Percentiles rank a stretch among this genome's conserved stretches.
Evolutionary conservation across 2,329 filamentous ascomycete species (phyloP).

Genomic region (Pyricularia grisea): DNA sequence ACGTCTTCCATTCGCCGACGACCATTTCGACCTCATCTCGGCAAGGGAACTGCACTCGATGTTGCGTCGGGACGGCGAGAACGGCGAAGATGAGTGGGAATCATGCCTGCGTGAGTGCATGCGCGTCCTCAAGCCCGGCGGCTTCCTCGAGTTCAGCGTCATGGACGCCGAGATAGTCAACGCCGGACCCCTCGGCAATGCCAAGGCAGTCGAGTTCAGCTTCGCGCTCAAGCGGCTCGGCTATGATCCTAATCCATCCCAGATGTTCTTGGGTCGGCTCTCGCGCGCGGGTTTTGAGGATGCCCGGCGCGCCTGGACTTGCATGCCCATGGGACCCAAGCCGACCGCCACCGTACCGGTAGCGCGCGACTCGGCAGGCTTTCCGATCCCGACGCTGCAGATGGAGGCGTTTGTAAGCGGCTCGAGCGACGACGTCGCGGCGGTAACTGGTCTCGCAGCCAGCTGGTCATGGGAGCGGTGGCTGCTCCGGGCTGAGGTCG

Average conservation of each 20-base stretch:
- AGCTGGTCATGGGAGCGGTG: slow-evolving; percentile 95
- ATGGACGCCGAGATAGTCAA: slow-evolving; percentile 88
- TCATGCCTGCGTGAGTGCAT: slow-evolving; percentile 76
- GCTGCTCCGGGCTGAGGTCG: slow-evolving; percentile 79
- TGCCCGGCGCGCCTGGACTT: slow-evolving; percentile 79
- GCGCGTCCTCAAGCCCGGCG: slow-evolving; percentile 85
- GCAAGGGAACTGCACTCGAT: slow-evolving; percentile 79
- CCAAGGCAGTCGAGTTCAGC: slow-evolving; percentile 83
- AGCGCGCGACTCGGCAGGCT: slow-evolving; percentile 25
- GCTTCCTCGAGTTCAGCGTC: slow-evolving; percentile 83
- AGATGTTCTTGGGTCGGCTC: slow-evolving; percentile 68
- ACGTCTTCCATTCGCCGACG: slow-evolving; percentile 73
- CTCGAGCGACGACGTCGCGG: slow-evolving; percentile 62
- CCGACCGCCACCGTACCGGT: slow-evolving; percentile 27
- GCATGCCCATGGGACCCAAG: slow-evolving; percentile 65
- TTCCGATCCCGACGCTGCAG: slow-evolving; percentile 35
- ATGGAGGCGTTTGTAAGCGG: slow-evolving; percentile 57
- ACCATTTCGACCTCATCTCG: slow-evolving; percentile 86
- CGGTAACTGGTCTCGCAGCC: slow-evolving; percentile 72
- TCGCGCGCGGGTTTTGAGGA: slow-evolving; percentile 67
- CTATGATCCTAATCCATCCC: slow-evolving; percentile 79
- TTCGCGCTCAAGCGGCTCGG: slow-evolving; percentile 83
- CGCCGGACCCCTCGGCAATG: slow-evolving; percentile 67
- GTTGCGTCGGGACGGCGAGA: slow-evolving; percentile 62
- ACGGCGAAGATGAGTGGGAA: slow-evolving; percentile 78